These are phyloP conservation scores for Flaveria ramosissima DNA, from an alignment of 129 eudicot genomes.

Conservation along the genomic window DNA sequence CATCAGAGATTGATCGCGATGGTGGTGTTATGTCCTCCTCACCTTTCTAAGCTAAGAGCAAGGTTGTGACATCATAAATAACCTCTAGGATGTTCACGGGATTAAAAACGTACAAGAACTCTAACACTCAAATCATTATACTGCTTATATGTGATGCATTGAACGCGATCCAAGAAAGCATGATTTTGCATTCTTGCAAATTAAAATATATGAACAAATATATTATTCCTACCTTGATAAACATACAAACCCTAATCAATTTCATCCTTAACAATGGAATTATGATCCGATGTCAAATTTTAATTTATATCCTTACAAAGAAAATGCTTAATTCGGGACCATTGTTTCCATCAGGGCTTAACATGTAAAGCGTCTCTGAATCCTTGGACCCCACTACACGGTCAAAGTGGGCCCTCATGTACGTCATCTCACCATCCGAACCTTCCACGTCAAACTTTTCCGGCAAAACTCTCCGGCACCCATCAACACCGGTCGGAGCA, in stretches of 20 bases:
- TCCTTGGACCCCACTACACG: constrained; percentile 68
- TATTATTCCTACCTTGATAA: too few species aligned
- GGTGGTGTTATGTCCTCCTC: too few species aligned
- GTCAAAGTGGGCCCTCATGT: constrained; percentile 75
- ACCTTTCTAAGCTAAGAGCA: too few species aligned
- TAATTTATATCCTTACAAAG: constrained; percentile 60
- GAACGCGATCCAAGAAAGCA: too few species aligned
- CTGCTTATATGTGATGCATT: too few species aligned
- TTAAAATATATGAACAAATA: too few species aligned
- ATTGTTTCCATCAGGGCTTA: constrained; percentile 70
- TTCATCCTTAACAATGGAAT: not conserved
- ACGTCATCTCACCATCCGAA: constrained; percentile 67
- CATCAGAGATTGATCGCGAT: too few species aligned
- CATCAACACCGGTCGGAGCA: constrained; percentile 63
- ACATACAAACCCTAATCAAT: constrained; percentile 22
- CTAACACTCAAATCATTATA: too few species aligned
- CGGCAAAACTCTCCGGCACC: constrained; percentile 75
- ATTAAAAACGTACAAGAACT: too few species aligned
- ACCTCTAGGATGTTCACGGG: too few species aligned
- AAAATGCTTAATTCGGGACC: constrained; percentile 74
- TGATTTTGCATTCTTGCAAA: too few species aligned
- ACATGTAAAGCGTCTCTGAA: constrained; percentile 76
- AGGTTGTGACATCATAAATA: too few species aligned
- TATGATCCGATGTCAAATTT: not conserved
- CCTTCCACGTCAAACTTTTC: constrained; percentile 50